phyloP scores from a whole-genome alignment of 2,329 filamentous ascomycete genomes.

The Chaetomiaceae sp. region DNA sequence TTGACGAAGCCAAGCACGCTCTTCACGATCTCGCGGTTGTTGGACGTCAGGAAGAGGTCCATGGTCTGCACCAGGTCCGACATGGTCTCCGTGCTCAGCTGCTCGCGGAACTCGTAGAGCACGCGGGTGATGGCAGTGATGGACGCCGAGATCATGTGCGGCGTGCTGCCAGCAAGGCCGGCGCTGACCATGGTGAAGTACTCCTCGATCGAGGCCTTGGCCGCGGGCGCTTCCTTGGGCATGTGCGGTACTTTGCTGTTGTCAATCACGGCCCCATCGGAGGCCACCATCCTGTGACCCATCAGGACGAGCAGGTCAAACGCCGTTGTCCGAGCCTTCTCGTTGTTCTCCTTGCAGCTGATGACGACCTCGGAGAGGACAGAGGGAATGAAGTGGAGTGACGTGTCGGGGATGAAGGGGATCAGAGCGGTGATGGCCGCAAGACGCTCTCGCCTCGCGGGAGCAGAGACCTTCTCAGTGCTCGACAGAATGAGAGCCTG shows the following conservation, averaged over 20 bases:
- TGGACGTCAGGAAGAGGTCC: conserved; percentile 91
- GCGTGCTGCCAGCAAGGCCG: conserved; percentile 84
- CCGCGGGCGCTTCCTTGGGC: conserved; percentile 71
- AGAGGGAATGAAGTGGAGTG: conserved; percentile 88
- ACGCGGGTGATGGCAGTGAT: conserved; percentile 92
- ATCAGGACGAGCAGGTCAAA: conserved; percentile 88
- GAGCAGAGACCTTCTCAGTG: conserved; percentile 78
- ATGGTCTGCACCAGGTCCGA: conserved; percentile 88
- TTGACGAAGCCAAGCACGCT: conserved; percentile 96
- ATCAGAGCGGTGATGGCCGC: conserved; percentile 77
- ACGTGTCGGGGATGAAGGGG: conserved; percentile 67
- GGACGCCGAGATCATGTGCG: conserved; percentile 97
- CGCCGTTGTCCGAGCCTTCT: conserved; percentile 81
- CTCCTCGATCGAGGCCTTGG: conserved; percentile 80
- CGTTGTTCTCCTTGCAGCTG: conserved; percentile 95
- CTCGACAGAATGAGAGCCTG: conserved; percentile 76
- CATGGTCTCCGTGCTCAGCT: conserved; percentile 64
- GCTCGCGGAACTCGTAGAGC: conserved; percentile 80
- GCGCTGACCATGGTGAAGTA: conserved; percentile 98
- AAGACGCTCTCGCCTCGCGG: conserved; percentile 80
- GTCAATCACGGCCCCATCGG: conserved; percentile 68
- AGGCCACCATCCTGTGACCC: conserved; percentile 68
- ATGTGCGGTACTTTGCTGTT: conserved; percentile 86
- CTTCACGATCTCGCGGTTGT: conserved; percentile 94
- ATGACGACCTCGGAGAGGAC: conserved; percentile 93